Conservation (phyloP, 768 basidiomycete genomes). For the Psilocybe cubensis region DNA sequence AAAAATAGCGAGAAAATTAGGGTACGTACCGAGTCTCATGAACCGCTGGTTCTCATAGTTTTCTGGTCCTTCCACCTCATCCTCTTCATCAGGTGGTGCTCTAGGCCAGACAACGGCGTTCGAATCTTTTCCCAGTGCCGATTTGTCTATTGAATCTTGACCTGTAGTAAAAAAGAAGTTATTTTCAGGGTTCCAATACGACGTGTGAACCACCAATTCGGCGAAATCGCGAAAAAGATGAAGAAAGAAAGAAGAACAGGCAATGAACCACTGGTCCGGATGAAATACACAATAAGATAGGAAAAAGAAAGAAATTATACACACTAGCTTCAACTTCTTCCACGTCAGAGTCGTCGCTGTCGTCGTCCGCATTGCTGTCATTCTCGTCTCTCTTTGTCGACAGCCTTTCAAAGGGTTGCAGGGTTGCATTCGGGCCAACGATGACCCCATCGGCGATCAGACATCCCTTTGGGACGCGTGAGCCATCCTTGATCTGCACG, state of each 20-base stretch:
- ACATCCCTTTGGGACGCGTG: slow-evolving; percentile 72
- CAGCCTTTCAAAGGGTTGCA: slow-evolving; percentile 75
- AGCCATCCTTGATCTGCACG: slow-evolving; percentile 71
- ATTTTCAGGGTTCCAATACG: background rate
- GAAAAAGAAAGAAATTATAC: slow-evolving; percentile 26
- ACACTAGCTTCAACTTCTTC: slow-evolving; percentile 70
- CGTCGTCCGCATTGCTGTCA: slow-evolving; percentile 34
- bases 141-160: slow-evolving; percentile 47
- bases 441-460: slow-evolving; percentile 82
- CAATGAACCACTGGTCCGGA: too few relatives aligned
- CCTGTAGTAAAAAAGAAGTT: slow-evolving; percentile 34
- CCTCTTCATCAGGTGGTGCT: slow-evolving; percentile 63
- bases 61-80: slow-evolving; percentile 64
- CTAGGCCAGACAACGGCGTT: slow-evolving; percentile 86
- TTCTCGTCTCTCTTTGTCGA: slow-evolving; percentile 53
- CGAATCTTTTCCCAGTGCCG: slow-evolving; percentile 65
- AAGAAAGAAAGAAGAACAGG: slow-evolving; percentile 2
- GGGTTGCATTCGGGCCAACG: slow-evolving; percentile 70
- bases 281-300: too few relatives aligned
- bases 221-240: background rate
- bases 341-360: slow-evolving; percentile 60
- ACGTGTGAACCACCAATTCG: background rate
- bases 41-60: slow-evolving; percentile 67
- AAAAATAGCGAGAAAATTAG: background rate
- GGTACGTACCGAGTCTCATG: slow-evolving; percentile 68